Evolutionary conservation across 2,329 filamentous ascomycete genomes (phyloP), one percentile per base, ranked within the genome.

Genomic region (Geosmithia putterillii): DNA sequence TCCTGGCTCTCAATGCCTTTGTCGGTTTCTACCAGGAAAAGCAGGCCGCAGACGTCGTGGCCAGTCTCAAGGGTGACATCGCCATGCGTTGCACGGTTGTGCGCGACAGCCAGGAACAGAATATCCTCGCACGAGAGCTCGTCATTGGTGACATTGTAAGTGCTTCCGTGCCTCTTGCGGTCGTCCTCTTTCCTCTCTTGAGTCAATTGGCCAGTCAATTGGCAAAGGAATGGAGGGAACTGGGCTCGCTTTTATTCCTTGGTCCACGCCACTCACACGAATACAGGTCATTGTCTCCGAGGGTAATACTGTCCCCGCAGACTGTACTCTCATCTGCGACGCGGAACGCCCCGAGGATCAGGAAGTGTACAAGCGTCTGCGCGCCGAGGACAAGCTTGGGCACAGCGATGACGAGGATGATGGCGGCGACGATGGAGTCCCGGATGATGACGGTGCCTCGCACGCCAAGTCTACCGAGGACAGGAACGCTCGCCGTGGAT

Each of bases 1-100:
- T 87, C 62, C 67, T 87, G 44, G 54, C 81, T 57, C 78, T 87
- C 49, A 87, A 87, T 67, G 82, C 82, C 51, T 66, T 80, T 50
- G 82, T 86, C 60, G 82, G 82, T 69, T 86, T 81, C 76, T 86
- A 86, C 62, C 82, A 86, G 62, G 82, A 86, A 65, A 86, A 86
- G 69, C 81, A 86, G 64, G 82, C 82, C 54, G 82, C 81, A 51
- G 82, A 86, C 63, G 81, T 86, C 55, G 81, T 85, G 55, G 81
- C 81, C 45, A 76, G 70, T 49, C 67, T 86, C 48, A 86, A 86
- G 70, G 82, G 82, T 67, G 82, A 86, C 56, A 86, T 87, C 57
- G 82, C 82, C 54, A 82, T 86, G 78, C 81, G 77, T 64, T 76
- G 79, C 40, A 70, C 67, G 48, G 79, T 82, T 55, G 64, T 86